phyloP scores from a whole-genome alignment of 2,329 filamentous ascomycete species.

The Zymoseptoria tritici region DNA sequence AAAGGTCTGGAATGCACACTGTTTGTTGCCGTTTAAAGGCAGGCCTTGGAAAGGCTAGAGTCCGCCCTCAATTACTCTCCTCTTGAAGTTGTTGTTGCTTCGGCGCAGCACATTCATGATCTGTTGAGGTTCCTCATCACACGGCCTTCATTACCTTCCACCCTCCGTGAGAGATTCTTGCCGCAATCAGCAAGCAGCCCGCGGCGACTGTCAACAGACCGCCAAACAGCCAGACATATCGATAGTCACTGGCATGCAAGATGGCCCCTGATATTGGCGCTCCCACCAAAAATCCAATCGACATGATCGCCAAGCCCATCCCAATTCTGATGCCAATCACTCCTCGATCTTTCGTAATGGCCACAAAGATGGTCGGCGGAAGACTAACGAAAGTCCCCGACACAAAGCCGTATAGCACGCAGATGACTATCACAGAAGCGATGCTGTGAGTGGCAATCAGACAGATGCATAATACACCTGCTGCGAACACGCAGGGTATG shows the following conservation, averaged over 20 bases:
- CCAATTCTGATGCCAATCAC: slow-evolving; percentile 48
- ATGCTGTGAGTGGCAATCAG: slow-evolving; percentile 32
- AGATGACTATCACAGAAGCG: slow-evolving; percentile 35
- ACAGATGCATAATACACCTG: slow-evolving; percentile 36
- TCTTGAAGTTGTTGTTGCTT: no score
- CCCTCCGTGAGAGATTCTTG: slow-evolving; percentile 24
- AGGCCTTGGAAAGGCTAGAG: no score
- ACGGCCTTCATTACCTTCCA: slow-evolving; percentile 16
- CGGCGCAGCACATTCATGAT: no score
- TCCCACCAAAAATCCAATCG: slow-evolving; percentile 45
- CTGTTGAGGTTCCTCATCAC: background rate
- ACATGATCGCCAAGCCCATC: slow-evolving; percentile 46
- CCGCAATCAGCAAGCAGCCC: slow-evolving; percentile 15
- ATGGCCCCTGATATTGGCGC: slow-evolving; percentile 54
- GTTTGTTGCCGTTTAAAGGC: no score
- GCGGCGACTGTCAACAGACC: slow-evolving; percentile 28
- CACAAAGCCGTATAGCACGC: slow-evolving; percentile 44
- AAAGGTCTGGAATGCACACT: no score
- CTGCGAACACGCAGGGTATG: slow-evolving; percentile 36
- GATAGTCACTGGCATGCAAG: slow-evolving; percentile 38
- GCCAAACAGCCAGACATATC: slow-evolving; percentile 38
- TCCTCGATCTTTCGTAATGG: slow-evolving; percentile 35
- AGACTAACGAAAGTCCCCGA: slow-evolving; percentile 41
- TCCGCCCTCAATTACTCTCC: no score
- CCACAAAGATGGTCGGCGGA: slow-evolving; percentile 40